A percentile compares a stretch with the other conserved stretches of the same genome.
phyloP scores from a whole-genome alignment of 352 stramenopile genomes.

The Pythium aristosporum region DNA sequence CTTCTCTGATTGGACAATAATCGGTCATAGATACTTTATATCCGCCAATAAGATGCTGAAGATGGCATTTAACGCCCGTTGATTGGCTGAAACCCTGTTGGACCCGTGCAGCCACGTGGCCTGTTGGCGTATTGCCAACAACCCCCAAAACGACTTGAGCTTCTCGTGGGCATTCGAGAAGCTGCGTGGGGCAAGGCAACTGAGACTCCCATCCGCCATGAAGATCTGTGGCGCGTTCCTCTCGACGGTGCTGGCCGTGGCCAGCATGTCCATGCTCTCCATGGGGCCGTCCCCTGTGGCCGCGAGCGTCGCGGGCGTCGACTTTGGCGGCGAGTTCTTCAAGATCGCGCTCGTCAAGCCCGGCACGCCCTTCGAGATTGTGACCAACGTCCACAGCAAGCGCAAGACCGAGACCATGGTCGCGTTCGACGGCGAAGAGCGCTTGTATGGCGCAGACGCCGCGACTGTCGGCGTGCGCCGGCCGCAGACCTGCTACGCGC shows the following conservation, averaged over 20 bases:
- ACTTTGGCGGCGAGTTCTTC: conserved; percentile 94
- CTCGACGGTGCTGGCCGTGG: conserved; percentile 30
- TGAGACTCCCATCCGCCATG: not conserved
- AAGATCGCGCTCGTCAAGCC: conserved; percentile 89
- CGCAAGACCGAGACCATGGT: conserved; percentile 96
- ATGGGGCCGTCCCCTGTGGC: conserved; percentile 29
- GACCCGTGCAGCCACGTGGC: conserved; percentile 18
- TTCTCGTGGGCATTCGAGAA: conserved; percentile 9
- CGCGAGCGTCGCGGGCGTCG: conserved; percentile 85
- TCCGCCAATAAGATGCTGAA: not conserved
- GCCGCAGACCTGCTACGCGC: conserved; percentile 87
- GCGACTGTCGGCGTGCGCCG: conserved; percentile 90
- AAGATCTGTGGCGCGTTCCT: conserved; percentile 20
- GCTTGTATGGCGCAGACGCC: conserved; percentile 95
- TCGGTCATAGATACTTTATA: not conserved
- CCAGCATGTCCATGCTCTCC: not conserved
- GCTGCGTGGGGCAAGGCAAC: not conserved
- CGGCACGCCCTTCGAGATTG: conserved; percentile 95
- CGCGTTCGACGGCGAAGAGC: conserved; percentile 89
- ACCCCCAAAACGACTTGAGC: not conserved
- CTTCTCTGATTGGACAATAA: conserved; percentile 12
- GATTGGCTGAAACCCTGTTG: conserved; percentile 14
- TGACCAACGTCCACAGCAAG: conserved; percentile 98
- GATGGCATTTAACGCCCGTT: not conserved
- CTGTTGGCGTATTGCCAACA: conserved; percentile 11